phyloP scores from a whole-genome alignment of 345 rosid genomes.

The Eucalyptus polyanthemos region DNA sequence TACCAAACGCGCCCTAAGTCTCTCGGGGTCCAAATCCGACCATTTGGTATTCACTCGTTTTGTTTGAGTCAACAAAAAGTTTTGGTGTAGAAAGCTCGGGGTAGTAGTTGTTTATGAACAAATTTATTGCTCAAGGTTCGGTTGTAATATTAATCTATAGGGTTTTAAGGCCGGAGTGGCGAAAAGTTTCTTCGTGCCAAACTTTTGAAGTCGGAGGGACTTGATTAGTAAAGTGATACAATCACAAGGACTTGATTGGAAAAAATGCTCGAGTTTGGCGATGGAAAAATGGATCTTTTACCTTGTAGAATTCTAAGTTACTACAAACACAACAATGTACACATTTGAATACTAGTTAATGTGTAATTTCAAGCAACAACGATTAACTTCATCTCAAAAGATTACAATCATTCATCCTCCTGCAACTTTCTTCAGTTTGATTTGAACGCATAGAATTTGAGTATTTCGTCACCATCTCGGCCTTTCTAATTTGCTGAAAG shows the following conservation, averaged over 20 bases:
- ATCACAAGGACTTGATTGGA: background rate
- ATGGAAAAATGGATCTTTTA: background rate
- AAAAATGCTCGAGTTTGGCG: background rate
- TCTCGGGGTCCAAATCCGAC: fast-evolving
- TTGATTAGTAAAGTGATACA: background rate
- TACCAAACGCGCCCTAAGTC: too few species aligned
- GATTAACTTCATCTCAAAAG: background rate
- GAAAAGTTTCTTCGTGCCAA: fast-evolving
- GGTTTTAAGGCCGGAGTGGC: background rate
- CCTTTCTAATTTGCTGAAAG: background rate
- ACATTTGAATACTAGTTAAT: too few species aligned
- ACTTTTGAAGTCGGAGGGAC: background rate
- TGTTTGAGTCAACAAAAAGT: background rate
- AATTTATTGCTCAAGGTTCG: background rate
- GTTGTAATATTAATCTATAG: too few species aligned
- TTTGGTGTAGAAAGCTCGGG: background rate
- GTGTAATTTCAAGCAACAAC: too few species aligned
- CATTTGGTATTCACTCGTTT: too few species aligned
- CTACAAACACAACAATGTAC: background rate
- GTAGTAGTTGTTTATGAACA: background rate
- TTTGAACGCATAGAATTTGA: background rate
- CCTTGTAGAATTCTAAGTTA: fast-evolving
- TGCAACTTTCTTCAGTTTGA: background rate
- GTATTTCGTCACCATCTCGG: background rate
- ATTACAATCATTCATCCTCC: background rate